Evolutionary conservation across 352 stramenopile species (phyloP).

Genomic region (Bremia lactucae): DNA sequence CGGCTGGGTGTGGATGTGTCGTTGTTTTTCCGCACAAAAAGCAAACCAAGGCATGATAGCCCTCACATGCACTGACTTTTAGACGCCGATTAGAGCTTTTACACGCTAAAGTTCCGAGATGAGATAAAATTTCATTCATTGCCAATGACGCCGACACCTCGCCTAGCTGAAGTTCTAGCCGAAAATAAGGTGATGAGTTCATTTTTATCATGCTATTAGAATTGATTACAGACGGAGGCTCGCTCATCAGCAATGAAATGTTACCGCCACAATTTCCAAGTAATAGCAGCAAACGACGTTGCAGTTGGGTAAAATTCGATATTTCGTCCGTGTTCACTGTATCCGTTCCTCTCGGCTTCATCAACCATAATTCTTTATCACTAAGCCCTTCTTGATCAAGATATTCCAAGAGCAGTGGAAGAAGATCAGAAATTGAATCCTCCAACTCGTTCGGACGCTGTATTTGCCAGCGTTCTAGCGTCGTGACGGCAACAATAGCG

Average conservation of each 20-base stretch:
- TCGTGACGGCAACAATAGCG: constrained; percentile 38
- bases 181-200: constrained; percentile 23
- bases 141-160: constrained; percentile 31
- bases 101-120: constrained; percentile 38
- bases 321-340: constrained; percentile 3
- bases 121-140: constrained; percentile 35
- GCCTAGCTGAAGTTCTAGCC: constrained; percentile 33
- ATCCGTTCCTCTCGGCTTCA: constrained; percentile 4
- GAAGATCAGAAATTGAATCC: constrained; percentile 22
- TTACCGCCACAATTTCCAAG: constrained; percentile 43
- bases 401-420: constrained; percentile 41
- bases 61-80: constrained; percentile 53
- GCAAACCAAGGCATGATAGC: constrained; percentile 56
- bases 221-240: constrained; percentile 7
- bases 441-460: constrained; percentile 19
- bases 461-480: constrained; percentile 49
- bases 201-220: constrained; percentile 7
- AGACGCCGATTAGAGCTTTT: constrained; percentile 43
- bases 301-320: constrained; percentile 35
- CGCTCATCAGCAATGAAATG: constrained; percentile 36
- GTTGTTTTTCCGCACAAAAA: constrained; percentile 64
- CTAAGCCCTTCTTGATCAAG: constrained; percentile 31
- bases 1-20: constrained; percentile 45
- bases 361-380: constrained; percentile 1
- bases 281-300: constrained; percentile 50